These are phyloP conservation scores for Hypomontagnella monticulosa DNA, from an alignment of 495 filamentous ascomycete species.

Conservation along the genomic window DNA sequence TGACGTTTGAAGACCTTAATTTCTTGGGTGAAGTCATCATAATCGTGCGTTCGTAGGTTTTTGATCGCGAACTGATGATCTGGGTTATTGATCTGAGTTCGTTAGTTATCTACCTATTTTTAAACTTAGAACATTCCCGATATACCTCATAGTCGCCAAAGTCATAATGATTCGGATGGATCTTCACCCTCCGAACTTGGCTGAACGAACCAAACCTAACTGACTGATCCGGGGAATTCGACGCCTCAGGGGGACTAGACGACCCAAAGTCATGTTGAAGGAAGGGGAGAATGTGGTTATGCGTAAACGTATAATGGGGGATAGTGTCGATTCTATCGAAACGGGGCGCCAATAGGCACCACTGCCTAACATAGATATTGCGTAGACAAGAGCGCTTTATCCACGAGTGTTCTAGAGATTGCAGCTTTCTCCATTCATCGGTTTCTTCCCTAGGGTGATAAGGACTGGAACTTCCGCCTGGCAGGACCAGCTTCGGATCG, in stretches of 20 bases:
- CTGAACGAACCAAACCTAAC: background rate
- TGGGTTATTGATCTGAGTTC: background rate
- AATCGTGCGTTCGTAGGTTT: background rate
- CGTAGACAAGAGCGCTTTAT: background rate
- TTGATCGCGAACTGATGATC: conserved; percentile 1
- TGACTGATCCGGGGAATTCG: background rate
- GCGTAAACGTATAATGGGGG: conserved; percentile 1
- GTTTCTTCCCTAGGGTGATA: no score
- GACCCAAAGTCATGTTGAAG: background rate
- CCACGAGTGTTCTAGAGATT: background rate
- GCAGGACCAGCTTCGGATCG: background rate
- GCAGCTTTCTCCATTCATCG: background rate
- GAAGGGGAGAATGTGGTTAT: background rate
- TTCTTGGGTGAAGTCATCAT: background rate
- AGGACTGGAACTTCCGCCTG: background rate
- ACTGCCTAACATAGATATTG: background rate
- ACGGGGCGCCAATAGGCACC: background rate
- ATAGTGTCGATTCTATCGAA: background rate
- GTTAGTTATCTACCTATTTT: background rate
- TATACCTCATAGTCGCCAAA: background rate
- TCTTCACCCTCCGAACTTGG: background rate
- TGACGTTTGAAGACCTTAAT: background rate
- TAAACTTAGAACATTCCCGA: background rate
- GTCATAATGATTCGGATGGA: conserved; percentile 1
- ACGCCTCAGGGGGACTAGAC: background rate